Percentiles rank a stretch among this genome's conserved stretches.
phyloP scores from a whole-genome alignment of 306 rosid genomes.

The Quercus aquifolioides region DNA sequence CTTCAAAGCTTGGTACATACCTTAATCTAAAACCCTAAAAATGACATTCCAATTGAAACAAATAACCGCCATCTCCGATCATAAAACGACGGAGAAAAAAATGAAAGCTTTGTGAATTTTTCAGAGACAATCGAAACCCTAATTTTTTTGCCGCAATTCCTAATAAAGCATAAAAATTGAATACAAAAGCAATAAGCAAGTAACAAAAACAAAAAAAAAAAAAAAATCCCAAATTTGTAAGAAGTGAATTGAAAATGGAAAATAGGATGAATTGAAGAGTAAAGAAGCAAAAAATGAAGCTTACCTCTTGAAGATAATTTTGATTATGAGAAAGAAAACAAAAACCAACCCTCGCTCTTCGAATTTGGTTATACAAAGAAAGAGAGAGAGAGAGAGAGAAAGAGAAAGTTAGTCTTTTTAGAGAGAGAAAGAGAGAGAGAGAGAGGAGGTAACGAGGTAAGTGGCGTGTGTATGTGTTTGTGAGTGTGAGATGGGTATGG shows the following conservation, averaged over 20 bases:
- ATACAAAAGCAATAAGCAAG: neutral
- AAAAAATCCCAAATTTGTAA: neutral
- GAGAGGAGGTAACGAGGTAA: neutral
- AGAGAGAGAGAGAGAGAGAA: neutral
- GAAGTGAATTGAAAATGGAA: neutral
- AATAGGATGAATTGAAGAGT: neutral
- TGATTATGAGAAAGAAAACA: neutral
- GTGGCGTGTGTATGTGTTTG: too few species aligned
- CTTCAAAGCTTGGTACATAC: neutral
- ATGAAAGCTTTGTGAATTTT: neutral
- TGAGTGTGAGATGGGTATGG: too few species aligned
- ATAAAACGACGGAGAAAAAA: neutral
- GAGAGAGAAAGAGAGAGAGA: neutral
- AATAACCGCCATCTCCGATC: too few species aligned
- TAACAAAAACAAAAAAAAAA: neutral
- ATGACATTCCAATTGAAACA: neutral
- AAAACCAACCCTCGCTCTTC: neutral
- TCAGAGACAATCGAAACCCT: neutral
- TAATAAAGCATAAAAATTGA: too few species aligned
- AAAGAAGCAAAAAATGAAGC: neutral
- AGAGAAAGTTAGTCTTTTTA: neutral
- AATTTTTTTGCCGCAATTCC: neutral
- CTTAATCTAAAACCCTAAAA: neutral
- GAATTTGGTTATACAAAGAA: neutral
- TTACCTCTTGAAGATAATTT: neutral